Conservation (phyloP, 2,329 filamentous ascomycete species). For the Aspergillus ochraceoroseus region DNA sequence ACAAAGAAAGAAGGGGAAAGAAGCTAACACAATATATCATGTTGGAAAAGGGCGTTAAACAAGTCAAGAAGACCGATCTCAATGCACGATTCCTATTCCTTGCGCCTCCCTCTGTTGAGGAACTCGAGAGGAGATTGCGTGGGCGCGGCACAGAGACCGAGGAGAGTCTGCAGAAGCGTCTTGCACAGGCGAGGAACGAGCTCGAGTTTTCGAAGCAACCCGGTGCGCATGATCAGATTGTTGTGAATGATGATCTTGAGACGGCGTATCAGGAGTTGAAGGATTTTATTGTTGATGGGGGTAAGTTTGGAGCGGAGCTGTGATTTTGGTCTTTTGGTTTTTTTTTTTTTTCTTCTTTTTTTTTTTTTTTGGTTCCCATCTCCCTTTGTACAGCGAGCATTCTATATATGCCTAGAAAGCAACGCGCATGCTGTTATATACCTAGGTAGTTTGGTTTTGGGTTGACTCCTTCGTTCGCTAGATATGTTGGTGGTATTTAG, state of each 20-base stretch:
- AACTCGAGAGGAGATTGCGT: constrained; percentile 68
- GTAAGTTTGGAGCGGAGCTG: constrained; percentile 31
- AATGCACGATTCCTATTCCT: constrained; percentile 80
- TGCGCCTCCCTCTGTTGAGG: constrained; percentile 68
- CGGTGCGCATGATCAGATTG: constrained; percentile 61
- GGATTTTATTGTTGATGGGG: constrained; percentile 47
- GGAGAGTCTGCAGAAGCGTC: constrained; percentile 60
- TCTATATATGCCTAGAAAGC: no score
- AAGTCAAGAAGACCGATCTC: constrained; percentile 72
- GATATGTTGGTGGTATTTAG: no score
- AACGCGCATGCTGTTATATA: no score
- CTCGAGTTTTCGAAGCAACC: constrained; percentile 65
- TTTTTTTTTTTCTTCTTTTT: background rate
- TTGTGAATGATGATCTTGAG: constrained; percentile 63
- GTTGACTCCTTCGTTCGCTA: no score
- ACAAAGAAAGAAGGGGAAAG: no score
- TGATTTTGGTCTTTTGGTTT: constrained; percentile 7
- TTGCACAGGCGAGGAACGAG: constrained; percentile 68
- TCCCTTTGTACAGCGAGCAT: background rate
- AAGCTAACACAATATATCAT: background rate
- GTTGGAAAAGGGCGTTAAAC: constrained; percentile 76
- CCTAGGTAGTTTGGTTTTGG: no score
- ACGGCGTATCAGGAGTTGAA: constrained; percentile 53
- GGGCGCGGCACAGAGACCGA: constrained; percentile 75
- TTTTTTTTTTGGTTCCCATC: background rate